phyloP scores from a whole-genome alignment of 441 rosid genomes.

The Gossypium schwendimanii region DNA sequence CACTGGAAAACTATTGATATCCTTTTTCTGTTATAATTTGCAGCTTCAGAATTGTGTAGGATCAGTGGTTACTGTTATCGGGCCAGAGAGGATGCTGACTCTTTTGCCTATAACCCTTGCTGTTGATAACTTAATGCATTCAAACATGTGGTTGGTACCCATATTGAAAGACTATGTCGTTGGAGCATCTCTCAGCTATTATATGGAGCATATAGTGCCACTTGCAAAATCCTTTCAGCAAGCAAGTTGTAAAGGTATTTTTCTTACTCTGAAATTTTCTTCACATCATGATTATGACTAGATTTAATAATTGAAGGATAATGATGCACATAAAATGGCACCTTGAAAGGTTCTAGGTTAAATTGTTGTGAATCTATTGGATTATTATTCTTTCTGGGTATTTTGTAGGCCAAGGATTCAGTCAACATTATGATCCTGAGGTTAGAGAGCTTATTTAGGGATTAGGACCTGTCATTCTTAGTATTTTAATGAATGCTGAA shows the following conservation, averaged over 20 bases:
- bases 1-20: conserved; percentile 15
- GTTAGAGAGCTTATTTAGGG: not conserved
- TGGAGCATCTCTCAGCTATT: conserved; percentile 71
- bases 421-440: not conserved
- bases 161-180: conserved; percentile 54
- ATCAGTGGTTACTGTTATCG: conserved; percentile 74
- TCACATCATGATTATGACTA: not conserved
- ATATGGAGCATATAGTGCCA: conserved; percentile 73
- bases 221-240: conserved; percentile 61
- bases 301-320: not conserved
- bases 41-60: conserved; percentile 82
- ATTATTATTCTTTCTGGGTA: not conserved
- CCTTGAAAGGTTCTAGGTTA: not conserved
- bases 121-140: conserved; percentile 44
- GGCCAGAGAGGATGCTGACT: conserved; percentile 63
- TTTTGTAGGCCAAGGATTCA: not conserved
- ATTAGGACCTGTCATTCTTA: not conserved
- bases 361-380: not conserved
- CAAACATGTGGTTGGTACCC: conserved; percentile 74
- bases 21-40: conserved; percentile 20
- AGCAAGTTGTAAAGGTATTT: conserved; percentile 59
- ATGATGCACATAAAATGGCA: not conserved
- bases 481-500: not conserved
- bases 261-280: not conserved
- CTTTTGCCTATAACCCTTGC: conserved; percentile 64